These are phyloP conservation scores for Alternaria sp. DNA, from an alignment of 2,329 filamentous ascomycete species.

Conservation along the genomic window DNA sequence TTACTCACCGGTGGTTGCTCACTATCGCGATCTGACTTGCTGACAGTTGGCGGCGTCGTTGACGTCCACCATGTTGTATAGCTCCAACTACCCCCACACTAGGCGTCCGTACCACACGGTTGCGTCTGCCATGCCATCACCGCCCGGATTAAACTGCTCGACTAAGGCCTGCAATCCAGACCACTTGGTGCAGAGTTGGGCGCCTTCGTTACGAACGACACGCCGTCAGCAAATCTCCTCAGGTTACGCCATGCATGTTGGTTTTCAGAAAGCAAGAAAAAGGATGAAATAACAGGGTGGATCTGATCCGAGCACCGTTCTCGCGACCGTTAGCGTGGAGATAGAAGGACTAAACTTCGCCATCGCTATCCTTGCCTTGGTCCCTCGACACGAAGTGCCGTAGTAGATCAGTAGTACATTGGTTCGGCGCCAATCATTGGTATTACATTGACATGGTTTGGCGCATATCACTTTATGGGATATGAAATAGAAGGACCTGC, in stretches of 20 bases:
- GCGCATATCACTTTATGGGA: not conserved
- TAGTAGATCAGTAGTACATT: not conserved
- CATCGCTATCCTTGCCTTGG: not conserved
- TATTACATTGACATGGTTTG: constrained; percentile 1
- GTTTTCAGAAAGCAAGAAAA: not conserved
- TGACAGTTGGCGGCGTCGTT: constrained; percentile 1
- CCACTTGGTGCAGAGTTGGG: not conserved
- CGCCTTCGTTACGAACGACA: not conserved
- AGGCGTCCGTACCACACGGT: not conserved
- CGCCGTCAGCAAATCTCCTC: not conserved
- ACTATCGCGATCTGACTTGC: constrained; percentile 4
- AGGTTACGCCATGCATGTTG: not conserved
- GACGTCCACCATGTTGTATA: not conserved
- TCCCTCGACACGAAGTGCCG: not conserved
- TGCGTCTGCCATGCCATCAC: constrained; percentile 3
- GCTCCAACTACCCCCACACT: constrained; percentile 7
- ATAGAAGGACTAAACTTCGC: constrained; percentile 2
- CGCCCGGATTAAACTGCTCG: not conserved
- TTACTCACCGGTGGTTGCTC: constrained; percentile 4
- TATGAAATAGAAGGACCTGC: not conserved
- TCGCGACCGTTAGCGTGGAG: constrained; percentile 1
- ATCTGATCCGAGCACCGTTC: not conserved
- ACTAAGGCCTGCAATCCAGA: not conserved
- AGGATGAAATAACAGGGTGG: not conserved
- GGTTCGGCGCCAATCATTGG: not conserved